These are phyloP conservation scores for Litchi chinensis DNA, from an alignment of 345 rosid species.

Conservation along the genomic window DNA sequence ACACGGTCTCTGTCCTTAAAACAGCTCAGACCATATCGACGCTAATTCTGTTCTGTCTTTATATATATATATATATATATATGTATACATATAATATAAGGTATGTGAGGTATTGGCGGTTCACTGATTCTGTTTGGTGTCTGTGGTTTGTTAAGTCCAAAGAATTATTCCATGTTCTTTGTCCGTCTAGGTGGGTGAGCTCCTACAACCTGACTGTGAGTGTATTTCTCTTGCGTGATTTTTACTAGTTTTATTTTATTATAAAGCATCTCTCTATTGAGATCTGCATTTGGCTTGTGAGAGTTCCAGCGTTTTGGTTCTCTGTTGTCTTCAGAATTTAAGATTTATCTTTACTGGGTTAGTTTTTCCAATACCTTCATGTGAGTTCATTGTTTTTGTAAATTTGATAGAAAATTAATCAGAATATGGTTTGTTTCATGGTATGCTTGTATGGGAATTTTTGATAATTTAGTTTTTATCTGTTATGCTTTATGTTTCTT, in stretches of 20 bases:
- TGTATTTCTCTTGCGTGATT: conserved; percentile 19
- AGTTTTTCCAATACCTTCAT: background rate
- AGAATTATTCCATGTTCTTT: conserved; percentile 36
- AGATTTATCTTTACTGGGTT: background rate
- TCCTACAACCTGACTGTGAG: background rate
- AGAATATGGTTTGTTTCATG: background rate
- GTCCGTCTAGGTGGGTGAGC: conserved; percentile 36
- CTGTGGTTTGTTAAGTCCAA: conserved; percentile 20
- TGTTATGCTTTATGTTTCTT: background rate
- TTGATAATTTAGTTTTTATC: background rate
- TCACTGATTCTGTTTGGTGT: conserved; percentile 12
- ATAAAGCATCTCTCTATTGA: conserved; percentile 11
- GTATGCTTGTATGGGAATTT: background rate
- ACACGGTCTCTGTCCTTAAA: background rate
- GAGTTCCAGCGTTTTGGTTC: conserved; percentile 9
- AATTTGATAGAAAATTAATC: background rate
- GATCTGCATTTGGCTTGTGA: conserved; percentile 17
- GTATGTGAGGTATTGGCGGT: background rate
- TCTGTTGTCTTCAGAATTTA: conserved; percentile 20
- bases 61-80: no score
- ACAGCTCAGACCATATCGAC: background rate
- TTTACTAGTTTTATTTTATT: background rate
- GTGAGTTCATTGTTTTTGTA: background rate
- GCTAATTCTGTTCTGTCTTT: no score
- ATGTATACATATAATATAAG: no score